phyloP scores from a whole-genome alignment of 768 basidiomycete genomes.

The Pisolithus tinctorius region DNA sequence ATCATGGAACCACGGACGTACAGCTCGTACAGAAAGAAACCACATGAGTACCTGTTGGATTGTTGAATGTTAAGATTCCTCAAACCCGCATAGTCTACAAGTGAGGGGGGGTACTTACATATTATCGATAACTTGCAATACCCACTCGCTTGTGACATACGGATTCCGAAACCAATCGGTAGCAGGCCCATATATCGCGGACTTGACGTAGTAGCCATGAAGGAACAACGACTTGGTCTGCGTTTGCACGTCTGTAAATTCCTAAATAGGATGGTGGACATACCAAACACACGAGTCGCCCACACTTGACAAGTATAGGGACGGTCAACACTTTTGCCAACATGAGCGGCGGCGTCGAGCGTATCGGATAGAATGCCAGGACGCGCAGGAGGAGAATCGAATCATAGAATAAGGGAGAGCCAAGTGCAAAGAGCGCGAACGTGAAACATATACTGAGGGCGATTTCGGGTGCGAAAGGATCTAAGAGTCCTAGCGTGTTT shows the following conservation, averaged over 20 bases:
- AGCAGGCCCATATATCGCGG: neutral
- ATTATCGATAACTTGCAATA: neutral
- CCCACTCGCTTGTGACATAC: slow-evolving; percentile 1
- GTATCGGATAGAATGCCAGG: slow-evolving; percentile 28
- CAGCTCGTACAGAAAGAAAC: slow-evolving; percentile 22
- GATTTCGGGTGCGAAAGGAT: neutral
- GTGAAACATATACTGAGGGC: neutral
- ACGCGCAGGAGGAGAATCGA: slow-evolving; percentile 33
- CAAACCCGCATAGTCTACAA: no score
- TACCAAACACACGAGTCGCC: slow-evolving; percentile 13
- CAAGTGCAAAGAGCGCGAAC: neutral
- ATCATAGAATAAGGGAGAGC: slow-evolving; percentile 13
- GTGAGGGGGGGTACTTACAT: neutral
- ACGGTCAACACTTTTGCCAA: slow-evolving; percentile 20
- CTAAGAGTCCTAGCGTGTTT: neutral
- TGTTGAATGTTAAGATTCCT: neutral
- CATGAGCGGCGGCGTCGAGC: slow-evolving; percentile 7
- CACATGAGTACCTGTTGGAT: slow-evolving; percentile 16
- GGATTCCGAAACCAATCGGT: slow-evolving; percentile 1
- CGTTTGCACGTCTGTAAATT: neutral
- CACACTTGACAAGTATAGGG: slow-evolving; percentile 25
- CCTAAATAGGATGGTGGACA: slow-evolving; percentile 5
- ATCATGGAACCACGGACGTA: neutral
- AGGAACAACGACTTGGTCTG: slow-evolving; percentile 1
- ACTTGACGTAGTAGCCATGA: slow-evolving; percentile 3